A percentile compares a stretch with the other conserved stretches of the same genome.
phyloP scores from a whole-genome alignment of 2,329 filamentous ascomycete species.

The Peltaster fructicola region DNA sequence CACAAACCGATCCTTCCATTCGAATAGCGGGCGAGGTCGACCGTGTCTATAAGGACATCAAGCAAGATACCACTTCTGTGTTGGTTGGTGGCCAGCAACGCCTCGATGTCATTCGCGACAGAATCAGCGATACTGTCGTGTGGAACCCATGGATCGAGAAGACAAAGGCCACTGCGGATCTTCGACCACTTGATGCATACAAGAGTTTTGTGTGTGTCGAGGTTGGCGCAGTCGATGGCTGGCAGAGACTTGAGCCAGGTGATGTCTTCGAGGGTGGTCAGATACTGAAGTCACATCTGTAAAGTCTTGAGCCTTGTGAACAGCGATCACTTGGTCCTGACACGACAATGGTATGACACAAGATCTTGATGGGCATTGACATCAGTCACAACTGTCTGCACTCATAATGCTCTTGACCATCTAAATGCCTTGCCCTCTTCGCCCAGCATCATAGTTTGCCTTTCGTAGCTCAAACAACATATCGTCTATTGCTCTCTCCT shows the following conservation, averaged over 20 bases:
- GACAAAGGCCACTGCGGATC: slow-evolving; percentile 66
- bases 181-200: slow-evolving; percentile 74
- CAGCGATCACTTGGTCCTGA: not conserved
- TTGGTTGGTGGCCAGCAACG: slow-evolving; percentile 37
- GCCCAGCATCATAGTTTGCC: slow-evolving; percentile 52
- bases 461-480: slow-evolving; percentile 62
- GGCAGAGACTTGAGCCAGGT: slow-evolving; percentile 71
- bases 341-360: no score
- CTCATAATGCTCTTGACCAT: no score
- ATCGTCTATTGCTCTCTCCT: slow-evolving; percentile 58
- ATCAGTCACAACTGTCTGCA: no score
- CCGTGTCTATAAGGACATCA: slow-evolving; percentile 59
- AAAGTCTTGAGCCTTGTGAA: slow-evolving; percentile 1
- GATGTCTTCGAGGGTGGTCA: slow-evolving; percentile 49
- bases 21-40: slow-evolving; percentile 66
- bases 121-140: slow-evolving; percentile 72
- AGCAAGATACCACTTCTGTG: slow-evolving; percentile 46
- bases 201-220: slow-evolving; percentile 92
- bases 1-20: slow-evolving; percentile 46
- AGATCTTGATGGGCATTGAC: no score
- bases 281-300: slow-evolving; percentile 25
- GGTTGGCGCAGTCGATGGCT: slow-evolving; percentile 64
- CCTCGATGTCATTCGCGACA: slow-evolving; percentile 66
- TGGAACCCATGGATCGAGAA: slow-evolving; percentile 96
- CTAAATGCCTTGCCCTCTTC: slow-evolving; percentile 2